These are phyloP conservation scores for Ambrosia artemisiifolia DNA, from an alignment of 129 eudicot genomes.

Conservation along the genomic window DNA sequence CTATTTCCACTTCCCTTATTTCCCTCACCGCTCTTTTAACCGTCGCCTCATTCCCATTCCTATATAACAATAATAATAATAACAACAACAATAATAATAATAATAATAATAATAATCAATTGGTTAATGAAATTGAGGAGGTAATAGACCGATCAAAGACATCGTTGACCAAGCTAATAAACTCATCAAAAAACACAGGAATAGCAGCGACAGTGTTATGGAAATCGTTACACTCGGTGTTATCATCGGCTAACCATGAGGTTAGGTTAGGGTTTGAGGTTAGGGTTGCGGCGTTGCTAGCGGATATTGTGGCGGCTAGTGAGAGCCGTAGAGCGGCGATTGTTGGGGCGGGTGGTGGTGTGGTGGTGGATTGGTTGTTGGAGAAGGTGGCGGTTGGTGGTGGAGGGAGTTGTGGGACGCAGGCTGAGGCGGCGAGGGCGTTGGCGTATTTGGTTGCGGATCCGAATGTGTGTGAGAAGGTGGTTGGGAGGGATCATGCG, in stretches of 20 bases:
- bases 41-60: constrained; percentile 25
- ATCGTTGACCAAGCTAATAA: constrained; percentile 39
- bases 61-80: constrained; percentile 7
- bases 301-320: constrained; percentile 91
- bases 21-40: constrained; percentile 12
- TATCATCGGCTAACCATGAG: constrained; percentile 80
- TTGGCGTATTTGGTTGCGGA: constrained; percentile 90
- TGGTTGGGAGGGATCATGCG: constrained; percentile 67
- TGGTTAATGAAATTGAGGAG: constrained; percentile 34
- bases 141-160: constrained; percentile 48
- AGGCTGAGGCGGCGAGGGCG: constrained; percentile 89
- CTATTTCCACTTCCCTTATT: constrained; percentile 44
- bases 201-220: constrained; percentile 82
- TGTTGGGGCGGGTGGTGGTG: constrained; percentile 93
- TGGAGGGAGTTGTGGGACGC: constrained; percentile 54
- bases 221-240: constrained; percentile 77
- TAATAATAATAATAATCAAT: background rate
- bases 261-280: constrained; percentile 90
- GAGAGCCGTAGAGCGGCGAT: constrained; percentile 74
- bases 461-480: constrained; percentile 60
- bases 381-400: constrained; percentile 55
- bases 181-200: constrained; percentile 67
- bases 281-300: constrained; percentile 80
- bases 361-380: constrained; percentile 82
- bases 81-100: background rate